Evolutionary conservation across 1,284 basidiomycete genomes (phyloP).

Genomic region (Cutaneotrichosporon arboriforme): DNA sequence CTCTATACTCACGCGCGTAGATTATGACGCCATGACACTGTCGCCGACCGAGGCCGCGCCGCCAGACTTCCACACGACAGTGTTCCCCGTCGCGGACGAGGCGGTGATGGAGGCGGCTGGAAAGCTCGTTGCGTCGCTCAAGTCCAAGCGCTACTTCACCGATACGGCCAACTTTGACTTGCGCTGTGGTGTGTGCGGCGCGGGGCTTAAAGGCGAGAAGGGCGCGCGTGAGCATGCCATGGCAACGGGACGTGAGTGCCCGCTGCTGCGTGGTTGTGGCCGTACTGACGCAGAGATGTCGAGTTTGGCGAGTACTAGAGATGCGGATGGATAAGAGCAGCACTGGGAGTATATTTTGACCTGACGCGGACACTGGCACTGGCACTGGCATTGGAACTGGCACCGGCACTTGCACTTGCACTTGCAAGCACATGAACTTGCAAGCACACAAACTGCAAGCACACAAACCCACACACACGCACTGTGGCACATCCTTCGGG

Average conservation of each 20-base stretch:
- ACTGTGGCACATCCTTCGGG: too few species aligned
- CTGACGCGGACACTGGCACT: too few species aligned
- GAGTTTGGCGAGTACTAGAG: conserved; percentile 77
- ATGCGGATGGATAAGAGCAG: too few species aligned
- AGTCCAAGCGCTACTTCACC: conserved; percentile 73
- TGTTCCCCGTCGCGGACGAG: conserved; percentile 64
- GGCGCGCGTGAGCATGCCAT: conserved; percentile 80
- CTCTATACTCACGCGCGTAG: conserved; percentile 21
- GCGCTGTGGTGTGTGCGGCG: conserved; percentile 51
- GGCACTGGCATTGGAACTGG: too few species aligned
- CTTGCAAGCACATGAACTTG: too few species aligned
- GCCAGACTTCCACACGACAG: conserved; percentile 77
- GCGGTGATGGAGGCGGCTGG: conserved; percentile 60
- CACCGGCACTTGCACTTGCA: too few species aligned
- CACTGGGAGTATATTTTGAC: too few species aligned
- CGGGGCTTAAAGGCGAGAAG: conserved; percentile 84
- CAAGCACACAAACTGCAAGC: too few species aligned
- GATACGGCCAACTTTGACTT: conserved; percentile 86
- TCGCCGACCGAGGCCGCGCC: conserved; percentile 71
- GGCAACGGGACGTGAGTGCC: conserved; percentile 67
- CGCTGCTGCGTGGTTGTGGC: neutral
- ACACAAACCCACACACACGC: too few species aligned
- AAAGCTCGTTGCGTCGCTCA: conserved; percentile 65
- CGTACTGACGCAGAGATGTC: conserved; percentile 32
- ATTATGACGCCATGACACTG: conserved; percentile 82